These are phyloP conservation scores for Fistulifera pelliculosa DNA, from an alignment of 108 stramenopile genomes.

Conservation along the genomic window DNA sequence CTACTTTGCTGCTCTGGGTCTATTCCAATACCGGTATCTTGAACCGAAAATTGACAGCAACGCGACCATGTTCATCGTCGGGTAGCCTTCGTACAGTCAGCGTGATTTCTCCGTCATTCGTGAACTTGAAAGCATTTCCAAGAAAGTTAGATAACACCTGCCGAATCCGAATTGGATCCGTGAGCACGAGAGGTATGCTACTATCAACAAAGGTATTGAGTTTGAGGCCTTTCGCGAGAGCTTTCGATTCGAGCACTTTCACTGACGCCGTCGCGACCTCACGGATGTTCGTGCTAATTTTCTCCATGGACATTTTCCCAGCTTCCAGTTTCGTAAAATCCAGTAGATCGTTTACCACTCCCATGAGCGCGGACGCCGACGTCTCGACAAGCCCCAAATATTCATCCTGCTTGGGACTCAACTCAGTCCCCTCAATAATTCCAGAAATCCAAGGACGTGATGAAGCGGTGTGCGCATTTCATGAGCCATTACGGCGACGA, in stretches of 20 bases:
- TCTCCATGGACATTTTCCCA: conserved; percentile 40
- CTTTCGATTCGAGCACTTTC: conserved; percentile 10
- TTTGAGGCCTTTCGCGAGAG: not conserved
- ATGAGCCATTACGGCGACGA: conserved; percentile 40
- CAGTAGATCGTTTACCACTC: conserved; percentile 40
- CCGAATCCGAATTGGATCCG: conserved; percentile 45
- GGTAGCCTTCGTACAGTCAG: conserved; percentile 5
- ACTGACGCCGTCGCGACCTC: conserved; percentile 26
- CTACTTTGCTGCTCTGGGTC: conserved; percentile 8
- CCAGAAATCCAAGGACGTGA: conserved; percentile 50
- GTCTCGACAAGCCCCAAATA: conserved; percentile 23
- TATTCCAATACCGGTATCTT: conserved; percentile 54
- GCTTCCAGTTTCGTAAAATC: conserved; percentile 45
- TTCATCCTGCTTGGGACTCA: conserved; percentile 28
- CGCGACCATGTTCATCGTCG: not conserved
- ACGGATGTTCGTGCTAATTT: conserved; percentile 1
- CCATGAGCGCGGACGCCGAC: conserved; percentile 26
- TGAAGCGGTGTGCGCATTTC: conserved; percentile 53
- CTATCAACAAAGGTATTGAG: not conserved
- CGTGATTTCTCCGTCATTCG: conserved; percentile 21
- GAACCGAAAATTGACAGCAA: conserved; percentile 23
- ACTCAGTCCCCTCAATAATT: conserved; percentile 27
- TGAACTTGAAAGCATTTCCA: conserved; percentile 57
- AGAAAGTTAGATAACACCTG: conserved; percentile 48
- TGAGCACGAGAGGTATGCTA: conserved; percentile 4